phyloP scores from a whole-genome alignment of 805 yeast species.

The Tetrapisispora iriomotensis region DNA sequence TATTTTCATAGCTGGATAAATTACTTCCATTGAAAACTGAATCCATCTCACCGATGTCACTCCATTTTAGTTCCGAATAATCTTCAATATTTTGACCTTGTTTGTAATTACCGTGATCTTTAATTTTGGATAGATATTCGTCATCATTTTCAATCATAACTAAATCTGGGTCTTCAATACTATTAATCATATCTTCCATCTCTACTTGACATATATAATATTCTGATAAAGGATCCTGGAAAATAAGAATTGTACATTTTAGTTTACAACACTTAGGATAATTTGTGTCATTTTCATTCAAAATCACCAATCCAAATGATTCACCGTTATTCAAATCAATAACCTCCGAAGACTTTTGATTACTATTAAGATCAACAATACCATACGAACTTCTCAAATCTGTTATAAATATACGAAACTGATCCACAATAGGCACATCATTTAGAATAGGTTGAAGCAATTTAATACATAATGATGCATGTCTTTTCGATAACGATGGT shows the following conservation, averaged over 20 bases:
- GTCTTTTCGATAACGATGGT: slow-evolving; percentile 15
- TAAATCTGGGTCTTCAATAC: too few relatives aligned
- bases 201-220: background rate
- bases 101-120: background rate
- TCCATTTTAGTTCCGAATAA: background rate
- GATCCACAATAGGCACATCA: slow-evolving; percentile 8
- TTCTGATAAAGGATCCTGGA: background rate
- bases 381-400: slow-evolving; percentile 18
- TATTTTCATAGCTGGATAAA: too few relatives aligned
- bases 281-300: slow-evolving; percentile 1
- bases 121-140: background rate
- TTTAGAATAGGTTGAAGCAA: slow-evolving; percentile 9
- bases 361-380: slow-evolving; percentile 18
- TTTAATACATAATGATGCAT: slow-evolving; percentile 17
- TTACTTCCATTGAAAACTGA: too few relatives aligned
- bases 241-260: background rate
- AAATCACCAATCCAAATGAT: slow-evolving; percentile 14
- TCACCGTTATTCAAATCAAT: slow-evolving; percentile 23
- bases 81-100: background rate
- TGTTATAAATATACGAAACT: slow-evolving; percentile 17
- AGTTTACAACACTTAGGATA: background rate
- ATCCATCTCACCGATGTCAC: background rate
- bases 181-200: background rate
- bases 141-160: too few relatives aligned
- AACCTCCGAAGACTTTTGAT: slow-evolving; percentile 10